phyloP scores from a whole-genome alignment of 805 yeast species.

The Candida ponderosae region DNA sequence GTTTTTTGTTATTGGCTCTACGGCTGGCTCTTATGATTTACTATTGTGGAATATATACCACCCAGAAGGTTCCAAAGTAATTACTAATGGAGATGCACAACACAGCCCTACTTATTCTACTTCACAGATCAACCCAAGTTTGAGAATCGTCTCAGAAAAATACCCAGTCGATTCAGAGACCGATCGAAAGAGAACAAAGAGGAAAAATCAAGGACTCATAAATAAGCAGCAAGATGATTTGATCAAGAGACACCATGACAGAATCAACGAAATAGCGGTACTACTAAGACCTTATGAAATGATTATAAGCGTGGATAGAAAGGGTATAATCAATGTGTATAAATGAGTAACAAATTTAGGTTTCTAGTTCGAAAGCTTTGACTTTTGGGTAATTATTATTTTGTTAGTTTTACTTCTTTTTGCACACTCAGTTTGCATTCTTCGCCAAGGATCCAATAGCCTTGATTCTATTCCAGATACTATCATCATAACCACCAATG shows the following conservation, averaged over 20 bases:
- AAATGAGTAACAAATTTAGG: conserved; percentile 21
- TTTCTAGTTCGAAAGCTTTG: too few relatives aligned
- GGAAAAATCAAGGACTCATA: conserved; percentile 23
- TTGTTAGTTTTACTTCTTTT: conserved; percentile 6
- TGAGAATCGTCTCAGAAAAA: conserved; percentile 34
- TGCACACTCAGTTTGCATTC: conserved; percentile 28
- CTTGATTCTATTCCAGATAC: conserved; percentile 61
- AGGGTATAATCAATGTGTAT: conserved; percentile 58
- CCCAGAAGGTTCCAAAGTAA: conserved; percentile 23
- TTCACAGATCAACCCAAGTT: conserved; percentile 29
- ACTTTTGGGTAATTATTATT: background rate
- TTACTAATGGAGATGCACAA: conserved; percentile 19
- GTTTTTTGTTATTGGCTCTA: conserved; percentile 6
- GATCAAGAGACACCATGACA: conserved; percentile 41
- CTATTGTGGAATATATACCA: conserved; percentile 32
- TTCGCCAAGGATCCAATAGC: conserved; percentile 48
- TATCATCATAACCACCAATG: conserved; percentile 72
- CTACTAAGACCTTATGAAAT: conserved; percentile 46
- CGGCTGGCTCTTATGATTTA: conserved; percentile 8
- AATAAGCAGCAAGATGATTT: conserved; percentile 35
- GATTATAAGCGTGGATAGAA: conserved; percentile 59
- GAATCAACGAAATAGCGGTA: conserved; percentile 39
- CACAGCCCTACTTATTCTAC: conserved; percentile 4
- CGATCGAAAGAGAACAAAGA: conserved; percentile 6
- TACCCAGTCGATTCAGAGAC: conserved; percentile 7